A percentile compares a stretch with the other conserved stretches of the same genome.
Evolutionary conservation across 768 basidiomycete genomes (phyloP).

Genomic region (Pisolithus marmoratus): DNA sequence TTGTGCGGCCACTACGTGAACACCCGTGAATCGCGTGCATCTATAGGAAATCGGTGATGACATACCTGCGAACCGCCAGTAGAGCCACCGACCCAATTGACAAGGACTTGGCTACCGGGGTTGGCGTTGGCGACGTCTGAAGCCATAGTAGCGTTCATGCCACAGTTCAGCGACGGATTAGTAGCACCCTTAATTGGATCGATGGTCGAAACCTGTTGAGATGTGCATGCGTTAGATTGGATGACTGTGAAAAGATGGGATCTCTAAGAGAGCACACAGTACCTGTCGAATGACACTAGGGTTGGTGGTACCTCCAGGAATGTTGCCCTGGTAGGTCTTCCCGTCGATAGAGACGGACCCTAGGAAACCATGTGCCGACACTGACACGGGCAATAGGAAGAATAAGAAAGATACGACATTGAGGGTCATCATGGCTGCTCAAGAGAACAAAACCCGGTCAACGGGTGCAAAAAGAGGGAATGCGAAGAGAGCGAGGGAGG

Average conservation of each 20-base stretch:
- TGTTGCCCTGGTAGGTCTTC: slow-evolving; percentile 22
- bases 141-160: slow-evolving; percentile 43
- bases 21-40: neutral
- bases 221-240: slow-evolving; percentile 25
- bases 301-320: slow-evolving; percentile 27
- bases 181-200: slow-evolving; percentile 49
- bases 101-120: slow-evolving; percentile 49
- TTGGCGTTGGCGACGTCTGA: slow-evolving; percentile 45
- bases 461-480: slow-evolving; percentile 7
- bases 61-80: slow-evolving; percentile 29
- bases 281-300: slow-evolving; percentile 39
- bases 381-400: slow-evolving; percentile 13
- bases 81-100: slow-evolving; percentile 45
- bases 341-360: slow-evolving; percentile 26
- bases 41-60: neutral
- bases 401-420: slow-evolving; percentile 7
- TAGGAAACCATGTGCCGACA: slow-evolving; percentile 28
- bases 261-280: neutral
- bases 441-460: slow-evolving; percentile 14
- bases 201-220: slow-evolving; percentile 39
- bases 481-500: neutral
- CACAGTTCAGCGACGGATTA: slow-evolving; percentile 56
- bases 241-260: no score
- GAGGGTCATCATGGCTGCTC: slow-evolving; percentile 9
- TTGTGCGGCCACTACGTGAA: slow-evolving; percentile 44